Percentiles rank a stretch among this genome's conserved stretches.
Conservation (phyloP, 1,284 basidiomycete species). For the Rhodotorula glutinis region DNA sequence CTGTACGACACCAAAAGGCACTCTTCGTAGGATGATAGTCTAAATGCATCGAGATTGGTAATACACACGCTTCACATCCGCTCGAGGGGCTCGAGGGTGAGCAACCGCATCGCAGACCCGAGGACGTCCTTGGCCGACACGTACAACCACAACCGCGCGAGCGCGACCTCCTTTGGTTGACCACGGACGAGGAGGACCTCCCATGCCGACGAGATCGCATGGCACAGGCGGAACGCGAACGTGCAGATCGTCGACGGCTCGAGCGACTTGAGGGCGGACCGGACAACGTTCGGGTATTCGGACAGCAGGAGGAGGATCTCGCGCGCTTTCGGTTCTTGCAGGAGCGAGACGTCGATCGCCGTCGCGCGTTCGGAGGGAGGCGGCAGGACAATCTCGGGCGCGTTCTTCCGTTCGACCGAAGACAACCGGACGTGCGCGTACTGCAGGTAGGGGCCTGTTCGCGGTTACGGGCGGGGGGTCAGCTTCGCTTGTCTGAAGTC, state of each 20-base stretch:
- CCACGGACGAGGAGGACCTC: conserved; percentile 80
- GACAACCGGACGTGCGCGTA: conserved; percentile 94
- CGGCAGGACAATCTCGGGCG: conserved; percentile 71
- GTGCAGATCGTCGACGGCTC: conserved; percentile 84
- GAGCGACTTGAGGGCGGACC: conserved; percentile 74
- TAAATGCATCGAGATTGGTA: background rate
- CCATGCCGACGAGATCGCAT: conserved; percentile 84
- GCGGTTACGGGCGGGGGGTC: background rate
- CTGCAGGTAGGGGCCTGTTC: conserved; percentile 70
- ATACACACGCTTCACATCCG: conserved; percentile 66
- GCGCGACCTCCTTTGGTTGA: conserved; percentile 65
- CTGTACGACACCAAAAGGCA: background rate
- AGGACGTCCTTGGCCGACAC: conserved; percentile 84
- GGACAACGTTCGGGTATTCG: conserved; percentile 85
- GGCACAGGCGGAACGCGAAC: conserved; percentile 54
- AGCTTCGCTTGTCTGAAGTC: background rate
- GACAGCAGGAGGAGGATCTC: conserved; percentile 85
- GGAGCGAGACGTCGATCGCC: conserved; percentile 66
- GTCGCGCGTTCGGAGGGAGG: conserved; percentile 61
- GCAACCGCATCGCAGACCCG: conserved; percentile 75
- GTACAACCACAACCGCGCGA: conserved; percentile 88
- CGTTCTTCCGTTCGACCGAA: conserved; percentile 88
- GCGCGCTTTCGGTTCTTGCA: conserved; percentile 71
- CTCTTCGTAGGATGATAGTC: background rate
- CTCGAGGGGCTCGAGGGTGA: conserved; percentile 85